phyloP scores from a whole-genome alignment of 2,329 filamentous ascomycete genomes.

The Trichoderma breve region DNA sequence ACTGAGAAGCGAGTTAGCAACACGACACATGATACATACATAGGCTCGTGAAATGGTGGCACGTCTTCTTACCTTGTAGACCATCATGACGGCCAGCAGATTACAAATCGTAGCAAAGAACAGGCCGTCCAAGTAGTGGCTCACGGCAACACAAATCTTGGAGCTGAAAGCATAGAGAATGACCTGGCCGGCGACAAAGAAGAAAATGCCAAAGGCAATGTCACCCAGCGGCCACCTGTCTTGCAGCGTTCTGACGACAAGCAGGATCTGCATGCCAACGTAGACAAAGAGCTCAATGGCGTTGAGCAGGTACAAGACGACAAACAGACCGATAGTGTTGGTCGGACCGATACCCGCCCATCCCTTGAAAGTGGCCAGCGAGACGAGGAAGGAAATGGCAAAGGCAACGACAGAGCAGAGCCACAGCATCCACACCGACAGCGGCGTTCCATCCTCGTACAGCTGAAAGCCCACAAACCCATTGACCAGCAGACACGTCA shows the following conservation, averaged over 20 bases:
- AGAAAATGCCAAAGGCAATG: conserved; percentile 84
- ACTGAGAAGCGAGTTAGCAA: conserved; percentile 51
- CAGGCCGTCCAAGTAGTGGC: conserved; percentile 91
- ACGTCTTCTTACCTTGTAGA: conserved; percentile 75
- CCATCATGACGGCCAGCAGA: conserved; percentile 95
- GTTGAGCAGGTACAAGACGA: conserved; percentile 88
- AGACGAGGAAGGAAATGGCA: conserved; percentile 79
- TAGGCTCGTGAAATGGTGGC: not conserved
- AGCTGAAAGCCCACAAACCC: conserved; percentile 98
- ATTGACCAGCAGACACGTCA: conserved; percentile 90
- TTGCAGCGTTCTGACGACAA: conserved; percentile 86
- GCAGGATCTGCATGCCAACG: conserved; percentile 78
- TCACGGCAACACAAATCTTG: conserved; percentile 76
- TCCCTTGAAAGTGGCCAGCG: conserved; percentile 86
- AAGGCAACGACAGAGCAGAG: conserved; percentile 78
- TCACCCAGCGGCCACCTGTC: conserved; percentile 95
- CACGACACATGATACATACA: not conserved
- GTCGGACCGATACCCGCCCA: conserved; percentile 84
- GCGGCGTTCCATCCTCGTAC: conserved; percentile 91
- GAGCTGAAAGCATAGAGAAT: conserved; percentile 87
- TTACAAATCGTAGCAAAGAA: conserved; percentile 96
- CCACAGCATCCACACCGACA: conserved; percentile 91
- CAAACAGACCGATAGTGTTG: conserved; percentile 85
- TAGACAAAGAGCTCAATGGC: conserved; percentile 85
- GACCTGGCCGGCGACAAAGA: conserved; percentile 90